phyloP scores from a whole-genome alignment of 441 rosid species.

The Mallotus repandus region DNA sequence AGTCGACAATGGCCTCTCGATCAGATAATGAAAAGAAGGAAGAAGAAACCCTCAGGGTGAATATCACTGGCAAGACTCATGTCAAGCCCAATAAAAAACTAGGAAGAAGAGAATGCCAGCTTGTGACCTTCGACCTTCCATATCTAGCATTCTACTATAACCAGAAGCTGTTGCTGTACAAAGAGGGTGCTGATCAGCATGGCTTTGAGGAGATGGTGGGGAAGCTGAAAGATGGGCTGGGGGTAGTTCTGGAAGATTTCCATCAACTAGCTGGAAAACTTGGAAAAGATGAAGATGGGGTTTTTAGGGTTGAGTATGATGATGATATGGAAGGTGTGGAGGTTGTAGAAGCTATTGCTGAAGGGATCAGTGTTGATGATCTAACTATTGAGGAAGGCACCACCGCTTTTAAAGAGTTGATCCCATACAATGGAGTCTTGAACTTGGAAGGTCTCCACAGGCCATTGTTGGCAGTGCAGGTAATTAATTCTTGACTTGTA shows the following conservation, averaged over 20 bases:
- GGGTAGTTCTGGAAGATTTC: constrained; percentile 65
- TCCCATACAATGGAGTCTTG: constrained; percentile 61
- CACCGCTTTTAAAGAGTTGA: constrained; percentile 50
- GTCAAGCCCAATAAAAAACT: constrained; percentile 58
- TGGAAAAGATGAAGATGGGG: constrained; percentile 78
- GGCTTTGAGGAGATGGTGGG: constrained; percentile 46
- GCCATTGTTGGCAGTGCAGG: constrained; percentile 77
- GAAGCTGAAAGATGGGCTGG: constrained; percentile 70
- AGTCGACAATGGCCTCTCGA: constrained; percentile 20
- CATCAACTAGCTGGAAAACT: constrained; percentile 79
- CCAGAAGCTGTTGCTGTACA: constrained; percentile 82
- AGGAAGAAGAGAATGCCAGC: constrained; percentile 61
- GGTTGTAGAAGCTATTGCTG: constrained; percentile 58
- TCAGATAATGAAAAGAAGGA: background rate
- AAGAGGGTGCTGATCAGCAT: constrained; percentile 15
- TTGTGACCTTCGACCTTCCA: constrained; percentile 88
- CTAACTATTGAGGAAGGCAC: constrained; percentile 69
- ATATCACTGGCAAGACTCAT: constrained; percentile 39
- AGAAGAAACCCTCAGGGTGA: constrained; percentile 38
- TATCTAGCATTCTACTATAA: constrained; percentile 76
- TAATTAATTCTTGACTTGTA: background rate
- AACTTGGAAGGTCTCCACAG: constrained; percentile 73
- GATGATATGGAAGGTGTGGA: constrained; percentile 74
- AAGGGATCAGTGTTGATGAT: constrained; percentile 54
- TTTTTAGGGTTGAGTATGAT: constrained; percentile 67